Conservation (phyloP, 2,329 filamentous ascomycete species). For the Sporothrix luriei region DNA sequence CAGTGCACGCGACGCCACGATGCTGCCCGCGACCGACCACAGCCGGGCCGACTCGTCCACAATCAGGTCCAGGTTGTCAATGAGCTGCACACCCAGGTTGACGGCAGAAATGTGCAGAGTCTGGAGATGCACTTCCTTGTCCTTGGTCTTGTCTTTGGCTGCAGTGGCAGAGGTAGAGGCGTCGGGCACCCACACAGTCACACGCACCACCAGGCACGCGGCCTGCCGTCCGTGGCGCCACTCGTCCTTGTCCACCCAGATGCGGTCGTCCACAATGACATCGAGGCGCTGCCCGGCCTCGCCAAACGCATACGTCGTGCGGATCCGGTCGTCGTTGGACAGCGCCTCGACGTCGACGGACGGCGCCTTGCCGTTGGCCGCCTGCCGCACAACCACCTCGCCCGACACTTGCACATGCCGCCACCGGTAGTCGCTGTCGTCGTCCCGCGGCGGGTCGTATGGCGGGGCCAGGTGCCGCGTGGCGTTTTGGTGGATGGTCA, state of each 20-base stretch:
- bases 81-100: conserved; percentile 48
- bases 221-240: conserved; percentile 35
- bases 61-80: conserved; percentile 47
- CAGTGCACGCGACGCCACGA: conserved; percentile 44
- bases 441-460: conserved; percentile 24
- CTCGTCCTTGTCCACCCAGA: conserved; percentile 9
- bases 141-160: neutral
- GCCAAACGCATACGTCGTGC: conserved; percentile 43
- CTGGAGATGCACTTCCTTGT: conserved; percentile 41
- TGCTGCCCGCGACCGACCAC: conserved; percentile 45
- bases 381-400: conserved; percentile 50
- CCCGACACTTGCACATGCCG: conserved; percentile 49
- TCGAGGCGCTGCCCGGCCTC: conserved; percentile 45
- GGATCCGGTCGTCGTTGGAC: conserved; percentile 50
- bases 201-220: conserved; percentile 54
- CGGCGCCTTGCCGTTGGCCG: conserved; percentile 36
- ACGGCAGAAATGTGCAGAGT: conserved; percentile 44
- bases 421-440: conserved; percentile 13
- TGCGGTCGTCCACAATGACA: conserved; percentile 38
- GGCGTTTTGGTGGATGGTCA: conserved; percentile 49
- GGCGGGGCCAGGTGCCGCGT: conserved; percentile 34
- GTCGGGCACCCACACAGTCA: conserved; percentile 50
- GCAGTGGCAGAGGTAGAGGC: conserved; percentile 39
- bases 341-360: conserved; percentile 50
- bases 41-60: conserved; percentile 42